phyloP scores from a whole-genome alignment of 306 rosid species.

The Cicer judaicum region DNA sequence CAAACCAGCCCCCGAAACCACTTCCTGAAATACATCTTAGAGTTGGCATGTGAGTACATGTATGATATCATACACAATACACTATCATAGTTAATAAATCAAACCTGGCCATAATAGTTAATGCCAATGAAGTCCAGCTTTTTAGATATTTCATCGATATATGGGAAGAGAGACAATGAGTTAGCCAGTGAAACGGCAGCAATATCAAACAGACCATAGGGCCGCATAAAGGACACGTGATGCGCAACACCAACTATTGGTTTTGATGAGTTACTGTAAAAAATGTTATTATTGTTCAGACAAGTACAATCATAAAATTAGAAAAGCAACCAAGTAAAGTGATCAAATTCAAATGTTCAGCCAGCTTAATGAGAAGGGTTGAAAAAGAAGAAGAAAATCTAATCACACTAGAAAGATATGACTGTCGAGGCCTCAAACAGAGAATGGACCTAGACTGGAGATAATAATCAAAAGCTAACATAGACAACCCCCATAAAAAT shows the following conservation, averaged over 20 bases:
- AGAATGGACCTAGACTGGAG: background rate
- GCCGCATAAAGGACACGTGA: slow-evolving; percentile 96
- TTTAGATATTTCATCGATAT: slow-evolving; percentile 74
- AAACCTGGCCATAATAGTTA: slow-evolving; percentile 96
- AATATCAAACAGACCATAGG: slow-evolving; percentile 85
- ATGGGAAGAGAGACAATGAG: slow-evolving; percentile 81
- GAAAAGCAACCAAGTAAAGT: slow-evolving; percentile 32
- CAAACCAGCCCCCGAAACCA: slow-evolving; percentile 77
- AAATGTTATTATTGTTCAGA: slow-evolving; percentile 40
- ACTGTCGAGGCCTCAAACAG: slow-evolving; percentile 20
- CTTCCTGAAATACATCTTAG: slow-evolving; percentile 65
- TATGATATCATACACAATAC: slow-evolving; percentile 22
- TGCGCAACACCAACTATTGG: slow-evolving; percentile 82
- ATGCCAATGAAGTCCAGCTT: slow-evolving; percentile 91
- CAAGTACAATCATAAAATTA: slow-evolving; percentile 36
- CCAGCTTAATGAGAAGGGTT: slow-evolving; percentile 23
- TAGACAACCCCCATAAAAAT: slow-evolving; percentile 25
- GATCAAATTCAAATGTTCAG: slow-evolving; percentile 35
- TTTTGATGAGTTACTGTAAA: slow-evolving; percentile 58
- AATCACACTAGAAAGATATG: slow-evolving; percentile 2
- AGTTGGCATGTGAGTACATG: slow-evolving; percentile 33
- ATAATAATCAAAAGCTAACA: slow-evolving; percentile 5
- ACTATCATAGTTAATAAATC: slow-evolving; percentile 41
- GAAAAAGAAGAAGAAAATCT: slow-evolving; percentile 30
- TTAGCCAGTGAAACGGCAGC: slow-evolving; percentile 82